Percentiles rank a stretch among this genome's conserved stretches.
Evolutionary conservation across 768 basidiomycete species (phyloP).

Genomic region (Pilatotrama ljubarskyi): DNA sequence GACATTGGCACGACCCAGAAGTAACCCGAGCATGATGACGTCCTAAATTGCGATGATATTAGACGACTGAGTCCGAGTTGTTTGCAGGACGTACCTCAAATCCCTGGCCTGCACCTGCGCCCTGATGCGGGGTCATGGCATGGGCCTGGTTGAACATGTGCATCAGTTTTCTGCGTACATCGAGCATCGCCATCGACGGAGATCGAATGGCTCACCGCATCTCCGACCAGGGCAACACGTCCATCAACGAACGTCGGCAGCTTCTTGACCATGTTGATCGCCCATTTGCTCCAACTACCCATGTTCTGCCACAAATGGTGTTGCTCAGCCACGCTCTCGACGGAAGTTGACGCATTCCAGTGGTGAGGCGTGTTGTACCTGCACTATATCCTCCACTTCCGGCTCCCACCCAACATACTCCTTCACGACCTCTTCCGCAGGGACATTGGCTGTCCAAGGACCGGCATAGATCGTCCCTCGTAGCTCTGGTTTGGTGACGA

Average conservation of each 20-base stretch:
- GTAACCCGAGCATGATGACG: conserved; percentile 32
- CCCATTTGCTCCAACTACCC: conserved; percentile 21
- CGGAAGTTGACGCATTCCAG: too few species aligned
- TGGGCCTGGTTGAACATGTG: conserved; percentile 8
- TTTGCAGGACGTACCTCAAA: conserved; percentile 1
- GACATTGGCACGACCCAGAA: conserved; percentile 29
- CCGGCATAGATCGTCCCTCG: conserved; percentile 25
- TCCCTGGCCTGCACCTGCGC: conserved; percentile 11
- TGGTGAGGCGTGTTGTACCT: conserved; percentile 11
- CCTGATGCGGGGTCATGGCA: conserved; percentile 12
- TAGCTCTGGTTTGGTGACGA: conserved; percentile 20
- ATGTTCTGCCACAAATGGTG: background rate
- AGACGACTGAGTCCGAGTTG: background rate
- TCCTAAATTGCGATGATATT: conserved; percentile 21
- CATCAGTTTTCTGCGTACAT: too few species aligned
- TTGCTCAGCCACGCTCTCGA: too few species aligned
- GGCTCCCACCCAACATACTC: conserved; percentile 26
- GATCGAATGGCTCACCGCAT: conserved; percentile 25
- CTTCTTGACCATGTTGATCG: conserved; percentile 20
- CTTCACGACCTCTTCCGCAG: conserved; percentile 21
- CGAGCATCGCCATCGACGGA: too few species aligned
- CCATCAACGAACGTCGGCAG: conserved; percentile 29
- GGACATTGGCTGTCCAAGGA: conserved; percentile 18
- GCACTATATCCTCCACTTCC: conserved; percentile 19
- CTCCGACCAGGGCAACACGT: conserved; percentile 30